Evolutionary conservation across 1,139 yeast genomes (phyloP), one percentile per base, ranked within the genome.

Genomic region (Yamadazyma siamensis): DNA sequence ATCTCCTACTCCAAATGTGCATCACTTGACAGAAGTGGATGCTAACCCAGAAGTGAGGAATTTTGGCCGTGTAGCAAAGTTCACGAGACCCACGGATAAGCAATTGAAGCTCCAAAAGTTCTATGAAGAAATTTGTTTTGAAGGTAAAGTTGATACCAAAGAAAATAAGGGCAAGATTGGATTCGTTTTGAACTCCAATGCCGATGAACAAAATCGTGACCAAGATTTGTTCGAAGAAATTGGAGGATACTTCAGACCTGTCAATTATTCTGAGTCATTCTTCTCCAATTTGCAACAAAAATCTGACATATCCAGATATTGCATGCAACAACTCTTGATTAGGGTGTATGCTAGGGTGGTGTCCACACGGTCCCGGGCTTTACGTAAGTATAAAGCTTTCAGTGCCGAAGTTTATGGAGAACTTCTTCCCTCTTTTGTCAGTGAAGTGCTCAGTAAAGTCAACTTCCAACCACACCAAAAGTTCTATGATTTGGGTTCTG

Each of bases 391-490:
- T 52, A 79, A 80, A 48, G 94, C 96, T 0, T 88, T 88, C 51
- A 85, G 96, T 4, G 89, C 86, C 39, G 86, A 80, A 48, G 96
- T 87, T 1, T 89, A 89, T 51, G 97, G 97, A 4, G 97, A 89
- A 56, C 61, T 89, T 34, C 64, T 89, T 48, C 96, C 96, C 1
- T 66, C 73, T 4, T 86, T 88, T 47, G 67, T 85, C 23, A 72
- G 87, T 30, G 77, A 71, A 43, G 81, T 85, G 1, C 77, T 83
- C 44, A 63, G 73, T 4, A 75, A 84, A 48, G 82, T 88, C 25
- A 68, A 65, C 2, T 61, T 87, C 29, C 55, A 59, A 20, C 68
- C 78, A 1, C 56, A 57, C 2, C 74, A 76, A 31, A 72, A 67
- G 15, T 88, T 87, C 49, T 78, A 88, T 39, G 96, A 85, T 55